These are phyloP conservation scores for Exophiala sideris DNA, from an alignment of 2,329 filamentous ascomycete species.

Conservation along the genomic window DNA sequence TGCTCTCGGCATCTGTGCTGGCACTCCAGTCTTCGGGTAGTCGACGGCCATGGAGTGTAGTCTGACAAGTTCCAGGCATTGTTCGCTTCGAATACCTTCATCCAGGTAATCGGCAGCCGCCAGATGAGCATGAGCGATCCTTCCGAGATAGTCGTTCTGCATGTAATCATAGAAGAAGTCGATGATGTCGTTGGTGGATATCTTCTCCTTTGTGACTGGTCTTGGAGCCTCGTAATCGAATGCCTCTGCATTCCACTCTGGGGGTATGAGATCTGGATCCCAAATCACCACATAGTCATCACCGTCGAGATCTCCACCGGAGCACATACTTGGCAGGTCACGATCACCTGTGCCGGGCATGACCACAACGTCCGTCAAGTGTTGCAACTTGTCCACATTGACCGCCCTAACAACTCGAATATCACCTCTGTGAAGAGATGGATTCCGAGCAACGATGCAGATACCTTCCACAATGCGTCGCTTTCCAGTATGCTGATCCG, in stretches of 20 bases:
- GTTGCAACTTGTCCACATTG: slow-evolving; percentile 66
- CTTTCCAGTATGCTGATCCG: slow-evolving; percentile 52
- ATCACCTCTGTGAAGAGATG: slow-evolving; percentile 89
- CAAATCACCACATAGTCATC: slow-evolving; percentile 95
- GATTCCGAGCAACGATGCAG: slow-evolving; percentile 85
- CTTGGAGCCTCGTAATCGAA: slow-evolving; percentile 70
- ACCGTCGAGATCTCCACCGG: slow-evolving; percentile 90
- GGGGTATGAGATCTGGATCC: slow-evolving; percentile 71
- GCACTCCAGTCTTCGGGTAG: slow-evolving; percentile 83
- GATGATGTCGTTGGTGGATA: slow-evolving; percentile 70
- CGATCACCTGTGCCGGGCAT: slow-evolving; percentile 79
- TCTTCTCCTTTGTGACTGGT: slow-evolving; percentile 58
- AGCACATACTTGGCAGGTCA: slow-evolving; percentile 89
- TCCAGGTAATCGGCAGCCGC: slow-evolving; percentile 65
- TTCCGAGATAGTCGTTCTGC: slow-evolving; percentile 78
- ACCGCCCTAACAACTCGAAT: slow-evolving; percentile 84
- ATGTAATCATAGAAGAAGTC: slow-evolving; percentile 89
- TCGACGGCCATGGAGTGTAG: slow-evolving; percentile 92
- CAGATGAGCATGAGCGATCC: slow-evolving; percentile 79
- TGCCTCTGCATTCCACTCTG: slow-evolving; percentile 66
- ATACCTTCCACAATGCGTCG: slow-evolving; percentile 69
- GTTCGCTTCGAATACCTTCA: slow-evolving; percentile 62
- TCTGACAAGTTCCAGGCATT: slow-evolving; percentile 71
- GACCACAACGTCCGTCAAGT: slow-evolving; percentile 82
- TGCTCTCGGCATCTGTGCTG: slow-evolving; percentile 63